These are phyloP conservation scores for Candida vartiovaarae DNA, from an alignment of 805 yeast species.

Conservation along the genomic window DNA sequence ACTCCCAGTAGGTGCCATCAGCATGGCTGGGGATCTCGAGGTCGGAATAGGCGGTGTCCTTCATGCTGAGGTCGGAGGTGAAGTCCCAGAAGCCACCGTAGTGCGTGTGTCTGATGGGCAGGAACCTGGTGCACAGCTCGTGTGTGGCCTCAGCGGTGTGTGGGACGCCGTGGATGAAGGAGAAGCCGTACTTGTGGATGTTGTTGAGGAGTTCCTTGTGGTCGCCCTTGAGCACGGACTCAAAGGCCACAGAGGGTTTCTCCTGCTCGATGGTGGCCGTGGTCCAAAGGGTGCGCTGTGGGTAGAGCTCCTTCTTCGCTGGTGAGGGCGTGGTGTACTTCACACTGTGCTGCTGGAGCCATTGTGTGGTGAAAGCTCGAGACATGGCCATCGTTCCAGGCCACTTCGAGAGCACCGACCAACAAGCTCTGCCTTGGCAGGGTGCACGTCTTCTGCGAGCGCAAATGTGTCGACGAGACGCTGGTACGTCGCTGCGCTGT, in stretches of 20 bases:
- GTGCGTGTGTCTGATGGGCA: conserved; percentile 61
- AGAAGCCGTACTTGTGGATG: conserved; percentile 42
- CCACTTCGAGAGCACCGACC: conserved; percentile 1
- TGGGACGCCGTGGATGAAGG: conserved; percentile 55
- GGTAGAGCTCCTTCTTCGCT: conserved; percentile 25
- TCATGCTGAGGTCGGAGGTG: conserved; percentile 58
- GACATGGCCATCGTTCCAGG: conserved; percentile 14
- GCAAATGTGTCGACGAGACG: conserved; percentile 47
- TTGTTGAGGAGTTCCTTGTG: conserved; percentile 15
- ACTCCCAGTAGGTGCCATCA: conserved; percentile 71
- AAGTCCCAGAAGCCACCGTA: conserved; percentile 82
- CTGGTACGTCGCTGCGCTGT: conserved; percentile 50
- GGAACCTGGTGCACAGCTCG: conserved; percentile 45
- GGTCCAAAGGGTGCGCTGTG: conserved; percentile 38
- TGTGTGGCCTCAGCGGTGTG: conserved; percentile 53
- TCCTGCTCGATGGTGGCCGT: conserved; percentile 27
- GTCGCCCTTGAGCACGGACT: conserved; percentile 35
- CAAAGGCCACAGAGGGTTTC: conserved; percentile 33
- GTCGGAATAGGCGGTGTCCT: conserved; percentile 68
- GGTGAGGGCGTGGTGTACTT: conserved; percentile 30
- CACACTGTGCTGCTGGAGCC: conserved; percentile 18
- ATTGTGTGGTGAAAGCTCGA: conserved; percentile 13
- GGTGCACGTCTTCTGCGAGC: conserved; percentile 27
- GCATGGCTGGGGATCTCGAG: conserved; percentile 59
- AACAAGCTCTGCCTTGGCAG: conserved; percentile 5